phyloP scores from a whole-genome alignment of 345 rosid genomes.

The Hibiscus syriacus region DNA sequence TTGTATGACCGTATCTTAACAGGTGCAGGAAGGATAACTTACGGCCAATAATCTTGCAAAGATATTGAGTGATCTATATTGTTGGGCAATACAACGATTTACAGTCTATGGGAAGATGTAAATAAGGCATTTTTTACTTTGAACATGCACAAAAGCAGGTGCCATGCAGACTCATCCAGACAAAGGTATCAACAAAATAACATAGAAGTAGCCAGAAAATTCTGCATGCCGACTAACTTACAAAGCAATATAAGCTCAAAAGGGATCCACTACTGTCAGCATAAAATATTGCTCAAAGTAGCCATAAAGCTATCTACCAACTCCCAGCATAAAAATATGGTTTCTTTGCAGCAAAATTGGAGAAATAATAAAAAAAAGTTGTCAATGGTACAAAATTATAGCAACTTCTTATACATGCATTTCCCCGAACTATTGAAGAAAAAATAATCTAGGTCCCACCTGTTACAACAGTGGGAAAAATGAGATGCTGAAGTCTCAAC shows the following conservation, averaged over 20 bases:
- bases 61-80: neutral
- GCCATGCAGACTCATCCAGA: neutral
- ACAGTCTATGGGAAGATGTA: neutral
- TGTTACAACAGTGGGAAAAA: slow-evolving; percentile 16
- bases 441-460: slow-evolving; percentile 12
- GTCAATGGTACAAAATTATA: neutral
- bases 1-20: too few species aligned
- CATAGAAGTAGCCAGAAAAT: neutral
- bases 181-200: neutral
- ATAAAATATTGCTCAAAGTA: neutral
- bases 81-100: neutral
- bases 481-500: slow-evolving; percentile 12
- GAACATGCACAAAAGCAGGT: neutral
- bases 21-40: too few species aligned
- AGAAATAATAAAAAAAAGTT: slow-evolving; percentile 1
- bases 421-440: slow-evolving; percentile 6
- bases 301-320: neutral
- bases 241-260: neutral
- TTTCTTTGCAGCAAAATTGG: neutral
- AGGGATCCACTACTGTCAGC: neutral
- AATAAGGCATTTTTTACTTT: neutral
- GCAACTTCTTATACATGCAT: slow-evolving; percentile 6
- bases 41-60: neutral
- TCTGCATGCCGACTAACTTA: neutral
- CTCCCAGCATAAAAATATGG: neutral